Conservation (phyloP, 257 asterid species). For the Fraxinus anomala region DNA sequence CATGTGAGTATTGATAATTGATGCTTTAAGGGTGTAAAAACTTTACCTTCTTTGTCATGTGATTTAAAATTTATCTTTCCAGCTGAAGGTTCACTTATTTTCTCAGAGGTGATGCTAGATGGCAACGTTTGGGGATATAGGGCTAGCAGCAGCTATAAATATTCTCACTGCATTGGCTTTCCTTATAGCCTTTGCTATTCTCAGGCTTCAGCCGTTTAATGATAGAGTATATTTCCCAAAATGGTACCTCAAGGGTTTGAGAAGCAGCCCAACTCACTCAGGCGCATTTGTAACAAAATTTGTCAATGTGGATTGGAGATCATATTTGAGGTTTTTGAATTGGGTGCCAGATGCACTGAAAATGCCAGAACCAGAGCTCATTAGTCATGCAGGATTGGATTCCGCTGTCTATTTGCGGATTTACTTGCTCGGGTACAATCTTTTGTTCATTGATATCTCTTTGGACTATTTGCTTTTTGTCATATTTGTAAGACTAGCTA, state of each 20-base stretch:
- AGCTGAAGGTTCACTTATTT: slow-evolving; percentile 36
- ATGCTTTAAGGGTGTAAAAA: slow-evolving; percentile 18
- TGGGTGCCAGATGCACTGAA: slow-evolving; percentile 92
- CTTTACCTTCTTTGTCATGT: not conserved
- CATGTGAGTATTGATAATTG: not conserved
- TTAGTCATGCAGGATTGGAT: slow-evolving; percentile 94
- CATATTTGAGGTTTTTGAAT: slow-evolving; percentile 72
- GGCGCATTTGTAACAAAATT: slow-evolving; percentile 65
- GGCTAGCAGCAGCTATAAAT: slow-evolving; percentile 76
- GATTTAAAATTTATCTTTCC: slow-evolving; percentile 14
- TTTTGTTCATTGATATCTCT: slow-evolving; percentile 11
- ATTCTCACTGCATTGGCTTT: slow-evolving; percentile 70
- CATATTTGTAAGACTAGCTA: not conserved
- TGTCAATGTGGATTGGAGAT: slow-evolving; percentile 80
- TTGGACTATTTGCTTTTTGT: slow-evolving; percentile 3
- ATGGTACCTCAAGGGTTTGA: slow-evolving; percentile 90
- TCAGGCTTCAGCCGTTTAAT: slow-evolving; percentile 87
- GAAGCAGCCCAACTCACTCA: slow-evolving; percentile 68
- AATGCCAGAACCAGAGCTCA: slow-evolving; percentile 96
- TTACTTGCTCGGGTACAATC: slow-evolving; percentile 80
- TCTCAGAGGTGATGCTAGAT: slow-evolving; percentile 41
- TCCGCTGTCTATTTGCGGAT: slow-evolving; percentile 89
- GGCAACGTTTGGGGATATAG: slow-evolving; percentile 82
- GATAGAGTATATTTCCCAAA: slow-evolving; percentile 96
- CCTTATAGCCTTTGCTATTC: slow-evolving; percentile 82